phyloP scores from a whole-genome alignment of 164 flowering plant species.

The Berberis vulgaris region DNA sequence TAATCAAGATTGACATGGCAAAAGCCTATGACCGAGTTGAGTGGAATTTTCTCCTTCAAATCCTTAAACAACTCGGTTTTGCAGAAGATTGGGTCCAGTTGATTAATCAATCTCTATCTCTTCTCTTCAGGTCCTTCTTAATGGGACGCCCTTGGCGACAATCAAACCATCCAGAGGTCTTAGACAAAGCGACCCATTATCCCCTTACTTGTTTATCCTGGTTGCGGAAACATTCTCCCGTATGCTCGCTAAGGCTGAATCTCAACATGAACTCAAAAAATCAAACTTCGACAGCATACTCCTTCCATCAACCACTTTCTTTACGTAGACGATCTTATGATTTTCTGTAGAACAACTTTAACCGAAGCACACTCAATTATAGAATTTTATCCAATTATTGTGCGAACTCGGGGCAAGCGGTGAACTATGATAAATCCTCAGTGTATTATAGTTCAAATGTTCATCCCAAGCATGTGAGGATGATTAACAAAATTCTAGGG shows the following conservation, averaged over 20 bases:
- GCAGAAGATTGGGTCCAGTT: not conserved
- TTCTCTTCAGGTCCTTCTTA: not conserved
- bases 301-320: too few relatives aligned
- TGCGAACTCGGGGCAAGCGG: too few relatives aligned
- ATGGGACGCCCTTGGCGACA: not conserved
- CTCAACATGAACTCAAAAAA: too few relatives aligned
- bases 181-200: not conserved
- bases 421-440: too few relatives aligned
- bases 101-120: not conserved
- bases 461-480: too few relatives aligned
- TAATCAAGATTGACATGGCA: not conserved
- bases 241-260: not conserved
- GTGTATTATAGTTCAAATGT: too few relatives aligned
- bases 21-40: not conserved
- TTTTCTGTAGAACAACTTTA: too few relatives aligned
- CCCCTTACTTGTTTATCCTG: not conserved
- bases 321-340: too few relatives aligned
- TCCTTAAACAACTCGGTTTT: not conserved
- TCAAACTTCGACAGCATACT: too few relatives aligned
- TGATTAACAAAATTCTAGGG: too few relatives aligned
- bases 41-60: not conserved
- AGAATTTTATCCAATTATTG: too few relatives aligned
- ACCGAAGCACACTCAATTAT: too few relatives aligned
- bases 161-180: not conserved
- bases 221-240: not conserved